These are phyloP conservation scores for Saccharomyces hybrid DNA, from an alignment of 1,139 yeast species.

Conservation along the genomic window DNA sequence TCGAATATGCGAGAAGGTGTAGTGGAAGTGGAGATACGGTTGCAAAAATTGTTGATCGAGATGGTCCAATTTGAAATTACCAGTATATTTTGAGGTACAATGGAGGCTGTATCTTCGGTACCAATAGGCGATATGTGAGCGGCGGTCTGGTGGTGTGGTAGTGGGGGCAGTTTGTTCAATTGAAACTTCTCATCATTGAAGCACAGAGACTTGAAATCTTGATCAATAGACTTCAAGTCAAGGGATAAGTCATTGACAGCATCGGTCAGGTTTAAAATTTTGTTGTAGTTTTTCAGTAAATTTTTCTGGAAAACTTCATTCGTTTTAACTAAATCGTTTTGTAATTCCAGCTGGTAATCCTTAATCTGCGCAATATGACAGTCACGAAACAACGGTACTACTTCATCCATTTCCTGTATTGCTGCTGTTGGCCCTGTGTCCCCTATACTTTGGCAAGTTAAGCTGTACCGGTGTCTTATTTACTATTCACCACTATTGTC, in stretches of 20 bases:
- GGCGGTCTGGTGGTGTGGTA: not conserved
- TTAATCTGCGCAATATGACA: conserved; percentile 8
- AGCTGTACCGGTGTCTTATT: not conserved
- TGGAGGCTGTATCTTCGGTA: not conserved
- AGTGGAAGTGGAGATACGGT: not conserved
- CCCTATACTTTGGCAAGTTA: not conserved
- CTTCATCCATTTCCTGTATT: conserved; percentile 1
- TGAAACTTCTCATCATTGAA: conserved; percentile 26
- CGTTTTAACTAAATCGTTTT: conserved; percentile 5
- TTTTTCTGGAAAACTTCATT: conserved; percentile 17
- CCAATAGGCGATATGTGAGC: not conserved
- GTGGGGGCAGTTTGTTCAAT: conserved; percentile 14
- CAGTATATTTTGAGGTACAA: not conserved
- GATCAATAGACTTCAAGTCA: conserved; percentile 18
- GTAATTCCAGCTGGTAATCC: conserved; percentile 8
- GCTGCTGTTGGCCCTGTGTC: not conserved
- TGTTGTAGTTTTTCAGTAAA: conserved; percentile 19
- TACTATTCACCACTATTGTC: not conserved
- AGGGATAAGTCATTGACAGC: conserved; percentile 14
- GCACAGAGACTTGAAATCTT: conserved; percentile 25
- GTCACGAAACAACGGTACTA: conserved; percentile 7
- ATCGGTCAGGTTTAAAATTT: conserved; percentile 21
- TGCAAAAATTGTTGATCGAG: conserved; percentile 2
- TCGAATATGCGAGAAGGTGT: conserved; percentile 1
- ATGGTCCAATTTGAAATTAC: conserved; percentile 3